These are phyloP conservation scores for Stephania japonica DNA, from an alignment of 164 flowering plant species.

Conservation along the genomic window DNA sequence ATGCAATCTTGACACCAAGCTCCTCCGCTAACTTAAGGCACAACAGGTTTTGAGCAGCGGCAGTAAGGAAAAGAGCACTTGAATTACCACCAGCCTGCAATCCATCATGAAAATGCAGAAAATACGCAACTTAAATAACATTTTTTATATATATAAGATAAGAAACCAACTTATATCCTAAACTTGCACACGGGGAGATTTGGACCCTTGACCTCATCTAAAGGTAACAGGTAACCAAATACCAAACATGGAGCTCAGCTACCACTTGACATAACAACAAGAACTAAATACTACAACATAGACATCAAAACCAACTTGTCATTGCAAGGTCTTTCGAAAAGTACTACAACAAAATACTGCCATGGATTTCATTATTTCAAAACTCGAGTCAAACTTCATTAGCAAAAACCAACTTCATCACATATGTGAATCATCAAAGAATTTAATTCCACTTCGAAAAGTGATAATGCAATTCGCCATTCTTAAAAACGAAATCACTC, in stretches of 20 bases:
- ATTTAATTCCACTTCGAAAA: background rate
- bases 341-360: too few species aligned
- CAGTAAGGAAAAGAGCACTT: conserved; percentile 97
- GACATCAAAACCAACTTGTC: conserved; percentile 4
- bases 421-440: background rate
- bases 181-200: too few species aligned
- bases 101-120: conserved; percentile 22
- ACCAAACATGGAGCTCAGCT: too few species aligned
- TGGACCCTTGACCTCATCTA: too few species aligned
- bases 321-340: background rate
- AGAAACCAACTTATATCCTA: too few species aligned
- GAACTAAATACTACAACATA: background rate
- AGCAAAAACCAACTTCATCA: background rate
- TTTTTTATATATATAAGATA: background rate
- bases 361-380: background rate
- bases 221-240: too few species aligned
- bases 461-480: background rate
- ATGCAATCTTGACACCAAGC: conserved; percentile 70
- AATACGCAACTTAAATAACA: background rate
- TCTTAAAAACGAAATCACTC: background rate
- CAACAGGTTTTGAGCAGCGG: conserved; percentile 93
- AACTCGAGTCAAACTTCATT: background rate
- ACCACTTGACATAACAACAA: background rate
- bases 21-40: conserved; percentile 93
- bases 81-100: conserved; percentile 87